Base-by-base conservation (phyloP, 495 filamentous ascomycete species). In the Podospora pseudoanserina region DNA sequence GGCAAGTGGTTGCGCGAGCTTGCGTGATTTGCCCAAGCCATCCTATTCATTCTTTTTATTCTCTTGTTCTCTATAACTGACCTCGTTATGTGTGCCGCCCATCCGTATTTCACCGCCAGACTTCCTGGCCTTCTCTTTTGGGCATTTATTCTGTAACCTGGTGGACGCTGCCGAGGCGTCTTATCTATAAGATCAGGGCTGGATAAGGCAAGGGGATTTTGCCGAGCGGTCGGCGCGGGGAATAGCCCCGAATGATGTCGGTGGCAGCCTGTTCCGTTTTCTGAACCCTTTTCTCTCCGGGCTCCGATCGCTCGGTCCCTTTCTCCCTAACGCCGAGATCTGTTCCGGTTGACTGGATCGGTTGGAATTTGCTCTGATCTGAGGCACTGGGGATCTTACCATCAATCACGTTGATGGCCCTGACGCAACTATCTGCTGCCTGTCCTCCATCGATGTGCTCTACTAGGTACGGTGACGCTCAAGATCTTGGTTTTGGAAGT, bases 21-120 rank as follows among this genome's bases (percentile, higher is more conserved):
- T 68, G 69, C 69, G 69, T 71, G 69, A 71, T 71, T 67, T 58
- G 16, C 56, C 65, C 59, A 58, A 23, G n/a, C n/a, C 55, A 9
- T 18, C 23, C 55, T 20, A 58, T 58, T 0, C 6, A 4, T 26
- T 58, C n/a, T 58, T 19, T 15, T 23, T 23, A 23, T 23, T 23
- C 23, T 23, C 23, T 23, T 23, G 23, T 23, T 23, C 23, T 23
- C 23, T 23, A 23, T 23, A 23, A 5, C 18, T 20, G 55, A 20
- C 18, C 55, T 58, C 55, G n/a, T 19, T 58, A 58, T 58, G 7
- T 58, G 55, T 58, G 55, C 55, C n/a, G 55, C n/a, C 55, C 55
- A 58, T 58, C 55, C 55, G 55, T 23, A 15, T 5, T 26, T 58
- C 55, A 49, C 39, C 9, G 39, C 39, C 39, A 49, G 7, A 49